Base-by-base conservation (phyloP, 495 filamentous ascomycete genomes). In the Tuber aestivum region DNA sequence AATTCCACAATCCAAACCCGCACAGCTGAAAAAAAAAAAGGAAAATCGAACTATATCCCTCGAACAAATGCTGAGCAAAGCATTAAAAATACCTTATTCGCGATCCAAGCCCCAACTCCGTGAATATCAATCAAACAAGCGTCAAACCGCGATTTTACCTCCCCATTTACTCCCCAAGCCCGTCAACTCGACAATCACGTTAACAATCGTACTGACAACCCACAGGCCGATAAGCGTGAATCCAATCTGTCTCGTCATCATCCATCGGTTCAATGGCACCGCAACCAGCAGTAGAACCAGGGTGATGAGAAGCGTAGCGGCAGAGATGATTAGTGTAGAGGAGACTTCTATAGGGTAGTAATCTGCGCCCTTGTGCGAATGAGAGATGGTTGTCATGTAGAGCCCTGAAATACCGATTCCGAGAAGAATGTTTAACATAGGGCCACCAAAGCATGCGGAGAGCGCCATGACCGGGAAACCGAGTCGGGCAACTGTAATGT, bases 381-480 rank as follows among this genome's bases (percentile, higher is more conserved):
- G 89, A 21, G 87, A 86, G 8, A 86, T 85, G 41, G 94, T 83
- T 7, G 90, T 92, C 87, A 97, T 95, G 80, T 93, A 97, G 44
- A 93, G 86, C 1, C 96, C 96, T 35, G 91, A 91, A 14, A 97
- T 84, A 4, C 96, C 96, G 70, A 99, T 94, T 0, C 96, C 96
- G 20, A 99, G 89, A 0, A 99, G 85, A 73, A 99, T 99, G 81
- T 99, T 99, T 38, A 99, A 88, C 93, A 99, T 93, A 0, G 96
- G 96, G 0, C 96, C 96, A 23, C 96, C 96, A 80, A 98, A 98
- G 82, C 96, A 99, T 41, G 96, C 96, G 1, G 90, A 90, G 78
- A 99, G 87, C 12, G 96, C 96, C 96, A 99, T 99, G 65, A 98
- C 94, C 0, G 96, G 96, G 84, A 94, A 97, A 1, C 96, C 95